These are phyloP conservation scores for Elymus sibiricus DNA, from an alignment of 176 grass and related monocot species.

Conservation along the genomic window DNA sequence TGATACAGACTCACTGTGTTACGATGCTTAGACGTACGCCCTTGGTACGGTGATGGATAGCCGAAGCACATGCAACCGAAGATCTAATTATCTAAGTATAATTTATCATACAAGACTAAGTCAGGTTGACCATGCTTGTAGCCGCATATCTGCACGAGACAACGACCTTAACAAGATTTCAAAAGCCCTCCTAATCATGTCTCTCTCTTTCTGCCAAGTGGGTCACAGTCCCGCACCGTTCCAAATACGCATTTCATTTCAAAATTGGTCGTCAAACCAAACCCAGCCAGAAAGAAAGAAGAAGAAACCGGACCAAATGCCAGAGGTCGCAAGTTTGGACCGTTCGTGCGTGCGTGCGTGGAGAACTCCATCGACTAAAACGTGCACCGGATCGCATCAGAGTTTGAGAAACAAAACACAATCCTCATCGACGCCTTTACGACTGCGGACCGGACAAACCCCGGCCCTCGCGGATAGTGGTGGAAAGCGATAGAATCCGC, in stretches of 20 bases:
- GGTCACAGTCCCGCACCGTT: no score
- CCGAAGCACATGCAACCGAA: no score
- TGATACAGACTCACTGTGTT: no score
- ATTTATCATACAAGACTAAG: not conserved
- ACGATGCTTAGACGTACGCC: no score
- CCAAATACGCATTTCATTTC: not conserved
- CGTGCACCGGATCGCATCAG: not conserved
- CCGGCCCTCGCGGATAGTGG: not conserved
- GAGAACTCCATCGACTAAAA: not conserved
- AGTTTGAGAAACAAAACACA: not conserved
- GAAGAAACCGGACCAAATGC: not conserved
- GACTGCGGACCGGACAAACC: not conserved
- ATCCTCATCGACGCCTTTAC: not conserved
- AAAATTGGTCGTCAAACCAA: not conserved
- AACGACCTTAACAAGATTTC: not conserved
- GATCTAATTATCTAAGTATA: not conserved
- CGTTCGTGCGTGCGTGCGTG: not conserved
- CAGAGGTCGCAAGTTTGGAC: not conserved
- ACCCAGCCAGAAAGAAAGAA: not conserved
- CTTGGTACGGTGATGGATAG: no score
- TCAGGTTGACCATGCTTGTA: not conserved
- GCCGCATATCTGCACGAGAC: not conserved
- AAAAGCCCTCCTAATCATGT: not conserved
- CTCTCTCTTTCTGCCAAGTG: not conserved
- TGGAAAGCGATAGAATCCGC: constrained; percentile 10